Percentiles rank a stretch among this genome's conserved stretches.
Conservation (phyloP, 148 eudicot genomes). For the Limonium bicolor region DNA sequence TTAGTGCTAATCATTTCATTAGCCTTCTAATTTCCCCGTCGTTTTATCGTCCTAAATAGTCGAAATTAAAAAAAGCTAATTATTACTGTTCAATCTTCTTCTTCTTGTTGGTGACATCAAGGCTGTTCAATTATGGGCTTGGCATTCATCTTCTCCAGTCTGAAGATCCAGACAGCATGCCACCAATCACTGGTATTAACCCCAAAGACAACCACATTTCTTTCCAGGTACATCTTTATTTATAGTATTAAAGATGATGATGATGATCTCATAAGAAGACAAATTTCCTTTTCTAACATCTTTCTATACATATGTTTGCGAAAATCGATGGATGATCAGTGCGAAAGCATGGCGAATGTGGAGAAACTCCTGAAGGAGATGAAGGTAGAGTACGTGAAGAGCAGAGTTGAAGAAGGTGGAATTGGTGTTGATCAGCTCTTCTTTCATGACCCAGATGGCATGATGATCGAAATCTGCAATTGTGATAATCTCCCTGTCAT, state of each 20-base stretch:
- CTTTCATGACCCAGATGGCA: constrained; percentile 51
- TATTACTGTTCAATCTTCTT: no score
- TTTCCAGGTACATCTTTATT: constrained; percentile 16
- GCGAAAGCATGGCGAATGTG: constrained; percentile 25
- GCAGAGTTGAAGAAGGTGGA: constrained; percentile 28
- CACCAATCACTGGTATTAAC: constrained; percentile 19
- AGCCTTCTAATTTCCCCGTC: no score
- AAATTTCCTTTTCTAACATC: no score
- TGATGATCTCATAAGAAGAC: no score
- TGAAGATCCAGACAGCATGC: constrained; percentile 12
- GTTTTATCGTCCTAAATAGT: no score
- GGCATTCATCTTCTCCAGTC: constrained; percentile 43
- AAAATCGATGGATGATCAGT: constrained; percentile 9
- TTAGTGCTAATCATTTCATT: no score
- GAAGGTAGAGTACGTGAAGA: constrained; percentile 19
- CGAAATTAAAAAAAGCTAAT: no score
- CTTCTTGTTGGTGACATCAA: no score
- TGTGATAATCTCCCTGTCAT: constrained; percentile 33
- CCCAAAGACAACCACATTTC: constrained; percentile 50
- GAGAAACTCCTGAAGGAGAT: constrained; percentile 24
- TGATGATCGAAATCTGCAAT: constrained; percentile 39
- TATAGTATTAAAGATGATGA: no score
- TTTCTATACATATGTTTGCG: no score
- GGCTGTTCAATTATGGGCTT: constrained; percentile 34
- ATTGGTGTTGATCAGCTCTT: constrained; percentile 34